Evolutionary conservation across 1,139 yeast genomes (phyloP), one percentile per base, ranked within the genome.

Genomic region (Saccharomycopsis hybrid): DNA sequence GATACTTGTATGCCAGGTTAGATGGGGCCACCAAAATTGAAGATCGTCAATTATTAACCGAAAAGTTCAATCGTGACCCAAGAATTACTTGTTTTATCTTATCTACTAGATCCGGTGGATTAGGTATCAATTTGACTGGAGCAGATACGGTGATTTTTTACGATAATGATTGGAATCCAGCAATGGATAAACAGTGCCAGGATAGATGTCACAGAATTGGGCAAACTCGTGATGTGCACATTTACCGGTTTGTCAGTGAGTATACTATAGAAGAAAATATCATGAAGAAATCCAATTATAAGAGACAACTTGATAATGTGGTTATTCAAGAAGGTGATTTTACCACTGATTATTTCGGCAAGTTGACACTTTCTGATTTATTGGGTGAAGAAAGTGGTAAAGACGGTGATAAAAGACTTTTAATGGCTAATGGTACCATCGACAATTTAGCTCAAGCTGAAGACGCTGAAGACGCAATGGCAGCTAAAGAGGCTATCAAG

Each of bases 131-230:
- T 62, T 71, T 94, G 60, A 92, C 98, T 0, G 99, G 98, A 60
- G 99, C 99, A 0, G 98, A 94, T 62, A 92, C 98, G 0, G 99
- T 94, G 44, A 89, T 94, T n/a, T 94, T 94, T 66, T 94, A 94
- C 64, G 99, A 94, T 66, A 89, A 97, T 2, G 99, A 94, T 68
- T 94, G 99, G 99, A 94, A 94, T 64, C 99, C 99, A 2, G 96
- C 97, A 1, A 94, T 94, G 97, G 99, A 94, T 66, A 88, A 89
- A 63, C 99, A 94, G 66, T 94, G 98, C 70, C 98, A 94, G 66
- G 99, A 94, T 68, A 82, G 99, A 65, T 92, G 98, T 69, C 99
- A 94, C 66, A 84, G 99, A 72, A 94, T 94, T 63, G 99, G 99
- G 3, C 99, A 94, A 64, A 88, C 95, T 27, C 76, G 98, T 59